Percentiles rank a stretch among this genome's conserved stretches.
phyloP scores from a whole-genome alignment of 2,329 filamentous ascomycete genomes.

The Dactylonectria estremocensis region DNA sequence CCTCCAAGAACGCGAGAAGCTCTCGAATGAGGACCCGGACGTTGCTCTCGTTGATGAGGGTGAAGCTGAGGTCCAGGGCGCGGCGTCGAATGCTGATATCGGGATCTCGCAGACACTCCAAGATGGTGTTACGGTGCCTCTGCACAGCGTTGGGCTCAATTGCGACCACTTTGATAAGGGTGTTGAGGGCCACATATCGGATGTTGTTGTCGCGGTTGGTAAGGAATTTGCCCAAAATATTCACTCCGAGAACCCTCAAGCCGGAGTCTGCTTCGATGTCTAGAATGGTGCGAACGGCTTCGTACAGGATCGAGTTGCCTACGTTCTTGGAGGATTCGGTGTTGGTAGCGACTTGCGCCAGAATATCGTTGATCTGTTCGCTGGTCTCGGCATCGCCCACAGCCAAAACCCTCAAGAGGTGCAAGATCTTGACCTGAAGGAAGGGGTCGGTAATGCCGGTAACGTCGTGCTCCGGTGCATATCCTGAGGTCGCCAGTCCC shows the following conservation, averaged over 20 bases:
- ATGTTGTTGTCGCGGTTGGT: slow-evolving; percentile 99
- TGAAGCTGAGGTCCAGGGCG: slow-evolving; percentile 98
- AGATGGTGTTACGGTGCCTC: slow-evolving; percentile 95
- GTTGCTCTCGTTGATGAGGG: slow-evolving; percentile 96
- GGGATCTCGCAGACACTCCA: slow-evolving; percentile 95
- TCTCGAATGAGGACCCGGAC: slow-evolving; percentile 95
- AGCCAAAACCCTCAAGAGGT: slow-evolving; percentile 87
- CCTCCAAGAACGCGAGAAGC: slow-evolving; percentile 93
- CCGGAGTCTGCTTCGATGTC: slow-evolving; percentile 99
- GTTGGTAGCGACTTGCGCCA: slow-evolving; percentile 97
- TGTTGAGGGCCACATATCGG: slow-evolving; percentile 97
- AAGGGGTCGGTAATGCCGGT: slow-evolving; percentile 99
- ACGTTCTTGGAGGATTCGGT: slow-evolving; percentile 99
- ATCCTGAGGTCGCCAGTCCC: slow-evolving; percentile 92
- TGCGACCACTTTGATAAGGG: slow-evolving; percentile 96
- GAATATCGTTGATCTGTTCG: slow-evolving; percentile 98
- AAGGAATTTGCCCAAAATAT: slow-evolving; percentile 97
- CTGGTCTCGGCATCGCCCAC: slow-evolving; percentile 89
- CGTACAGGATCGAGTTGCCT: slow-evolving; percentile 97
- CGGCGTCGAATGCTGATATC: slow-evolving; percentile 97
- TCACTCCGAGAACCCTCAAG: slow-evolving; percentile 93
- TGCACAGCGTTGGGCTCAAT: slow-evolving; percentile 98
- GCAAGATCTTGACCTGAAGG: slow-evolving; percentile 95
- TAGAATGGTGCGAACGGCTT: slow-evolving; percentile 95
- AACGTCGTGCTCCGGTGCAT: slow-evolving; percentile 97